phyloP scores from a whole-genome alignment of 257 asterid genomes.

The Forsythia viridissima region DNA sequence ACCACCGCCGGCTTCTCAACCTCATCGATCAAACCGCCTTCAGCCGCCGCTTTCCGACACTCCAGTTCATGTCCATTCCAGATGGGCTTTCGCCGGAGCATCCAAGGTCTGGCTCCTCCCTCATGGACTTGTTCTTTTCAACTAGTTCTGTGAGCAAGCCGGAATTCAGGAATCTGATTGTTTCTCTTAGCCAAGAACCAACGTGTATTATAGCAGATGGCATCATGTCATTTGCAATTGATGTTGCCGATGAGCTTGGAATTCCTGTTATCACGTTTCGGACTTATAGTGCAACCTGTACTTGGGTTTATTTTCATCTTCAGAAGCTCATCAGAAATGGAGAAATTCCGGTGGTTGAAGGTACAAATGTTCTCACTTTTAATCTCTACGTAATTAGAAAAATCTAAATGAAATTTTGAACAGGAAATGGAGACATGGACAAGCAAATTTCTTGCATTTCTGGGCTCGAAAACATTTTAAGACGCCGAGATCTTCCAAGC shows the following conservation, averaged over 20 bases:
- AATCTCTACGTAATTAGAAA: no score
- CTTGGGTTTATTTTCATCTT: conserved; percentile 44
- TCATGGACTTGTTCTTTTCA: conserved; percentile 28
- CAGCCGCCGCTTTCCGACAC: conserved; percentile 28
- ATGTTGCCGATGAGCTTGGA: conserved; percentile 39
- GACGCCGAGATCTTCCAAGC: conserved; percentile 44
- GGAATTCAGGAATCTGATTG: conserved; percentile 22
- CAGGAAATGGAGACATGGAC: conserved; percentile 38
- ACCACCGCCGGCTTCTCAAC: conserved; percentile 30
- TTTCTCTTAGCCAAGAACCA: conserved; percentile 33
- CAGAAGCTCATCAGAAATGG: conserved; percentile 34
- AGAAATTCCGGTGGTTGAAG: conserved; percentile 36
- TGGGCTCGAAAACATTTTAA: conserved; percentile 32
- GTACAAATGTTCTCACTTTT: conserved; percentile 14
- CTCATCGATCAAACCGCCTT: conserved; percentile 12
- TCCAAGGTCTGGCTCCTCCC: conserved; percentile 25
- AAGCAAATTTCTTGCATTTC: conserved; percentile 33
- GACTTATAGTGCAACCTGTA: conserved; percentile 41
- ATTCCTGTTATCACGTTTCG: conserved; percentile 45
- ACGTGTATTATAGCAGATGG: conserved; percentile 42
- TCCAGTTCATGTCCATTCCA: conserved; percentile 35
- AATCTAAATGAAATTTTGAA: neutral
- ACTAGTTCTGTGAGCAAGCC: conserved; percentile 18
- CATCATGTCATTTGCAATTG: conserved; percentile 47
- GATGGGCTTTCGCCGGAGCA: conserved; percentile 49